Evolutionary conservation across 2,329 filamentous ascomycete genomes (phyloP).

Genomic region (Cladosporium sp.): DNA sequence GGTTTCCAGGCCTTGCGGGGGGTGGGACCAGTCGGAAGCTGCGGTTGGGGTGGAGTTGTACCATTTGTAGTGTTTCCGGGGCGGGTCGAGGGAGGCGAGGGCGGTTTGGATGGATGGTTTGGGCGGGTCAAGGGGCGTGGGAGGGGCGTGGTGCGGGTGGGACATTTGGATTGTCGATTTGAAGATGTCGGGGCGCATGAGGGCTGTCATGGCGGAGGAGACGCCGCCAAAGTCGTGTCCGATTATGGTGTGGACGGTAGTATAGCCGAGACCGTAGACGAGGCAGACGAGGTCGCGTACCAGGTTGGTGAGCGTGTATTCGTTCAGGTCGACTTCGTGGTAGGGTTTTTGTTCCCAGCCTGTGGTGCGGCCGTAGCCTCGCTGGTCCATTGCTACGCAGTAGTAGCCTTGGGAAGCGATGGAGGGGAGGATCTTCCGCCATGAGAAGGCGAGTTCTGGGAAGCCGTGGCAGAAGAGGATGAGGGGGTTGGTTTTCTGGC

Average conservation of each 20-base stretch:
- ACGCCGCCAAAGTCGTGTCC: slow-evolving; percentile 67
- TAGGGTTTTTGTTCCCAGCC: slow-evolving; percentile 54
- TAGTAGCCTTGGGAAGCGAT: slow-evolving; percentile 60
- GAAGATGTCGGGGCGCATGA: slow-evolving; percentile 64
- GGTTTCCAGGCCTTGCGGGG: slow-evolving; percentile 50
- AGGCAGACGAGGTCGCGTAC: slow-evolving; percentile 61
- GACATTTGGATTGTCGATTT: slow-evolving; percentile 59
- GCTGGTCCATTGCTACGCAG: slow-evolving; percentile 64
- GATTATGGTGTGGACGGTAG: slow-evolving; percentile 54
- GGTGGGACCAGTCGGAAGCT: slow-evolving; percentile 44
- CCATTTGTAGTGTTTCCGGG: slow-evolving; percentile 67
- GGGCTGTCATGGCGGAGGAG: slow-evolving; percentile 54
- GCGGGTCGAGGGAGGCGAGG: slow-evolving; percentile 51
- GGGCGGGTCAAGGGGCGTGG: slow-evolving; percentile 41
- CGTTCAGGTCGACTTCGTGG: slow-evolving; percentile 50
- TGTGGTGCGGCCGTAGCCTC: slow-evolving; percentile 64
- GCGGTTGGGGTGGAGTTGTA: slow-evolving; percentile 54
- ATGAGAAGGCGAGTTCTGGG: slow-evolving; percentile 66
- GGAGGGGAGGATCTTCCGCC: slow-evolving; percentile 58
- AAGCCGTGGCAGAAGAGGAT: slow-evolving; percentile 63
- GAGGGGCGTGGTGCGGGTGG: slow-evolving; percentile 58
- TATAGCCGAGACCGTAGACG: slow-evolving; percentile 58
- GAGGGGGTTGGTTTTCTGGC: slow-evolving; percentile 48
- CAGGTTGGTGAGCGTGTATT: slow-evolving; percentile 55
- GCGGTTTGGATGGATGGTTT: slow-evolving; percentile 51